Evolutionary conservation across 2,329 filamentous ascomycete genomes (phyloP), one percentile per base, ranked within the genome.

Genomic region (Sclerotinia trifoliorum): DNA sequence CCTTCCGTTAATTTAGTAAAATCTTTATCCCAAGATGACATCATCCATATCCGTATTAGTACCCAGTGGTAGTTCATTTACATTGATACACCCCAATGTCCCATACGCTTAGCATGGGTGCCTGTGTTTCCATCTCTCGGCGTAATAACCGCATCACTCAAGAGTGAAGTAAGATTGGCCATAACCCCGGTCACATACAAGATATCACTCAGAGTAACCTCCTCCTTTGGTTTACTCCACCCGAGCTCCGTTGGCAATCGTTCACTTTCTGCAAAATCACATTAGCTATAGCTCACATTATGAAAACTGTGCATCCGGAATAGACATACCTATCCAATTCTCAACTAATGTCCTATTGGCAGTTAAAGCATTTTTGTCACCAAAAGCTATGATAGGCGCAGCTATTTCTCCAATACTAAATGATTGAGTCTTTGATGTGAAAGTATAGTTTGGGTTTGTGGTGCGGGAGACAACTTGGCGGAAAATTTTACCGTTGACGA

Each of bases 361-460:
- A 7, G 42, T 66, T 7, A 46, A 29, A 4, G 26, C 52, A 15
- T 15, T 5, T 29, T 60, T 66, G 32, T 66, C 64, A 3, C 64
- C 54, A 10, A 66, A 66, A 42, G 42, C 64, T 11, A 66, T n/a
- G 5, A 60, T 10, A 2, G 64, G 52, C 13, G 64, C 54, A 0
- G 54, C 42, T 44, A 66, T 49, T 26, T 66, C 52, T 26, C 52
- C 64, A 21, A 66, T 15, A 58, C 52, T 58, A 29, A 66, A 66
- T 15, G 26, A 19, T 48, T 58, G 24, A 3, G 11, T 35, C 1
- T 26, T 39, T 17, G 42, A 2, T 11, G 26, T 49, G 52, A 58
- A 49, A 8, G 24, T 51, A 4, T 49, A 66, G 29, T 39, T 66
- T 17, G 64, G 52, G 1, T 66, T 66, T 2, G 44, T 58, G 21